These are phyloP conservation scores for Peronospora farinosa DNA, from an alignment of 352 stramenopile species.

Conservation along the genomic window DNA sequence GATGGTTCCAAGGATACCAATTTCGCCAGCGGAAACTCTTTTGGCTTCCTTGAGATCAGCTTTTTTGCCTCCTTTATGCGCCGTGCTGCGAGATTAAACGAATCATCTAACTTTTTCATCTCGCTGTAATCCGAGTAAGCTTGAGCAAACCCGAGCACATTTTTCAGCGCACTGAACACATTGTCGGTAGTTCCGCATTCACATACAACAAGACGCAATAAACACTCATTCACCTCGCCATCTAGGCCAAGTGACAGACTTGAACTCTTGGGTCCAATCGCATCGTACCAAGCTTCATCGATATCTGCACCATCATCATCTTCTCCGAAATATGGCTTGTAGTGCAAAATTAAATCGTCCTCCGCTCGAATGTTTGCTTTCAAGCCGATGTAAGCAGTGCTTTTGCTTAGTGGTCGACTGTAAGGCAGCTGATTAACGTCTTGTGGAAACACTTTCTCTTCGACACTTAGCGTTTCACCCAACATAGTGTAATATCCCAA, in stretches of 20 bases:
- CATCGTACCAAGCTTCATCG: conserved; percentile 64
- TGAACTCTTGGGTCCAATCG: conserved; percentile 33
- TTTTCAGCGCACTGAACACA: conserved; percentile 63
- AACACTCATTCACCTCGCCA: conserved; percentile 61
- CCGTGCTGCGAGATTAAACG: conserved; percentile 23
- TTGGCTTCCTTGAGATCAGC: conserved; percentile 23
- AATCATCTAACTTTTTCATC: conserved; percentile 62
- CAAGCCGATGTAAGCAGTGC: conserved; percentile 59
- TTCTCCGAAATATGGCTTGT: conserved; percentile 90
- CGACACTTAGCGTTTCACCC: conserved; percentile 21
- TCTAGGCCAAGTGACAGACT: conserved; percentile 46
- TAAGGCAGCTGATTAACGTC: conserved; percentile 33
- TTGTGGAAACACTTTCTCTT: conserved; percentile 16
- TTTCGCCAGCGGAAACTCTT: conserved; percentile 28
- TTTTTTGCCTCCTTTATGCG: conserved; percentile 44
- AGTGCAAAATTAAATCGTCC: conserved; percentile 85
- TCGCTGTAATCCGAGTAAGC: conserved; percentile 60
- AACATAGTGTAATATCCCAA: conserved; percentile 31
- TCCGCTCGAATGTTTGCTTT: conserved; percentile 71
- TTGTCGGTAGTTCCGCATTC: conserved; percentile 45
- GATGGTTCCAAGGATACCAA: conserved; percentile 32
- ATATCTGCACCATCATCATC: conserved; percentile 80
- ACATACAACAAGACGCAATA: conserved; percentile 54
- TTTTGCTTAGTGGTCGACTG: conserved; percentile 54
- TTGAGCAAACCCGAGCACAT: conserved; percentile 46